Evolutionary conservation across 176 grass and related monocot genomes (phyloP), one percentile per base, ranked within the genome.

Genomic region (Bromus sterilis): DNA sequence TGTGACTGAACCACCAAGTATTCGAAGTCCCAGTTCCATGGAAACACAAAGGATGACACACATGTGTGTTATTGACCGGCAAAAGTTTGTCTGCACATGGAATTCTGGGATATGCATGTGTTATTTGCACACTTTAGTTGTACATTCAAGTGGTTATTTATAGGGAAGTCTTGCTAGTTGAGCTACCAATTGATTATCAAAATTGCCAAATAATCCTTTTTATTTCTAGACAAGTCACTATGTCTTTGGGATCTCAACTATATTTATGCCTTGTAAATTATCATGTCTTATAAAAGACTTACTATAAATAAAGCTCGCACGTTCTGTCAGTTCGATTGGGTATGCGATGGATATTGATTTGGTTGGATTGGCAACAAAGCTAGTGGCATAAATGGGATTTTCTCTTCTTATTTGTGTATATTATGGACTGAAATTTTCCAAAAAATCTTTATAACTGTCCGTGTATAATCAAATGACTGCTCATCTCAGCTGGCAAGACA

Each of bases 401-500:
- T 18, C 7, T 7, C 3, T 7, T 2, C 2, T 14, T n/a, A 6
- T 23, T 24, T 3, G 53, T 59, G 56, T 23, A 4, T 42, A 71
- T 44, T 44, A 0, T 29, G 39, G 24, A 18, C 13, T 2, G 7
- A 18, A 0, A 44, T 10, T 71, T 18, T 9, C 25, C 13, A 51
- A 33, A n/a, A n/a, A 74, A 53, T 3, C 13, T 39, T 25, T 28
- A 25, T 39, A 40, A 58, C 33, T 39, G 7, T 58, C 4, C 1
- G 2, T 18, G 74, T 58, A 26, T 76, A 76, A 58, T 28, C 53
- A 25, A 58, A 43, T 78, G 56, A 30, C 6, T 60, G 24, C 36
- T 78, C 56, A 73, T 85, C 24, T 32, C 62, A 89, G 87, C 26
- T 89, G 33, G 82, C 71, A 89, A 85, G 87, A 85, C 63, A 85